These are phyloP conservation scores for Sugiyamaella neomexicana DNA, from an alignment of 1,139 yeast genomes.

Conservation along the genomic window DNA sequence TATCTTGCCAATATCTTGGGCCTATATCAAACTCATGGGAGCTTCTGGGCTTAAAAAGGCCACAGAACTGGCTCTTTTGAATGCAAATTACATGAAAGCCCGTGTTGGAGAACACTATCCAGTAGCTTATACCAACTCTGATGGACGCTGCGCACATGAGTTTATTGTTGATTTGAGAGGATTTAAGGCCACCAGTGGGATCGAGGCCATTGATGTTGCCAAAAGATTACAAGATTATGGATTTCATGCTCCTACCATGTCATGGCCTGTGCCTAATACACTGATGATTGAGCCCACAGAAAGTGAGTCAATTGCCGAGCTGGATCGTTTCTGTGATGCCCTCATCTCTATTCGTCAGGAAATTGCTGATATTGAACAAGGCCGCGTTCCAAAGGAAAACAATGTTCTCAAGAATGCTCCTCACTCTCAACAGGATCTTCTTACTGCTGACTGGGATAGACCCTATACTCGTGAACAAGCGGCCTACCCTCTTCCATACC, in stretches of 20 bases:
- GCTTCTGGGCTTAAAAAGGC: slow-evolving; percentile 79
- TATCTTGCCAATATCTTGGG: slow-evolving; percentile 88
- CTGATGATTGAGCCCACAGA: slow-evolving; percentile 98
- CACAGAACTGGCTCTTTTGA: slow-evolving; percentile 84
- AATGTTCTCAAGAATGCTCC: slow-evolving; percentile 86
- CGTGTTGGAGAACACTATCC: slow-evolving; percentile 69
- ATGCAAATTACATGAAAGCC: slow-evolving; percentile 93
- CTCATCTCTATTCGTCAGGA: slow-evolving; percentile 80
- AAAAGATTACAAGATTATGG: slow-evolving; percentile 97
- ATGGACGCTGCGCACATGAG: slow-evolving; percentile 93
- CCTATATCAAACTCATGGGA: slow-evolving; percentile 93
- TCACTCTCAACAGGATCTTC: slow-evolving; percentile 78
- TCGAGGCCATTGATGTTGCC: slow-evolving; percentile 95
- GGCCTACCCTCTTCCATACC: slow-evolving; percentile 79
- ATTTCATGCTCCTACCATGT: slow-evolving; percentile 98
- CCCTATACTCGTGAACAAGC: slow-evolving; percentile 94
- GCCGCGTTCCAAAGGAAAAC: slow-evolving; percentile 59
- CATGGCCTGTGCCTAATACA: slow-evolving; percentile 97
- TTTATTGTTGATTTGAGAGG: slow-evolving; percentile 89
- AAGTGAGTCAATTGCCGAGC: slow-evolving; percentile 82
- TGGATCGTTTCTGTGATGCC: slow-evolving; percentile 87
- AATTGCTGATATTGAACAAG: slow-evolving; percentile 71
- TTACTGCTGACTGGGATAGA: slow-evolving; percentile 73
- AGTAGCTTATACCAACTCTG: slow-evolving; percentile 67
- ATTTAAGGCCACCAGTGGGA: slow-evolving; percentile 67